phyloP scores from a whole-genome alignment of 225 moss, liverwort and hornwort species.

The Pseudoscleropodium purum region DNA sequence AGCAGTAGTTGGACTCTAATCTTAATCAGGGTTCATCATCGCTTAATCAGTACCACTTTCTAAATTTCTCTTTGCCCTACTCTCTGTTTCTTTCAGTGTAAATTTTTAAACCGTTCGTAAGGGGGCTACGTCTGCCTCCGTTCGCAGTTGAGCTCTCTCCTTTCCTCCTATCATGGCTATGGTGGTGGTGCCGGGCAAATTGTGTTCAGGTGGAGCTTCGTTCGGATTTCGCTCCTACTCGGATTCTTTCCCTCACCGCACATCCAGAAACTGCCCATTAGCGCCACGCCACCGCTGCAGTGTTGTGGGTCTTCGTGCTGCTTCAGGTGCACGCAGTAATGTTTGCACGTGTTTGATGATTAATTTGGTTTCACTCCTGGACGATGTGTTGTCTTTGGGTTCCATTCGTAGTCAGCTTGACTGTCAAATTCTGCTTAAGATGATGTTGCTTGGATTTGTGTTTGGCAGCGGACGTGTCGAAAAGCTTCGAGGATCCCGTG shows the following conservation, averaged over 20 bases:
- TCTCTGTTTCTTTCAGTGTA: background rate
- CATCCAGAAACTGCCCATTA: background rate
- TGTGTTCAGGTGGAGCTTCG: background rate
- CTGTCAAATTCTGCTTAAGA: background rate
- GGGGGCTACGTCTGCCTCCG: too few species aligned
- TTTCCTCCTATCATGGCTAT: background rate
- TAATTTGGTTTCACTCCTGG: background rate
- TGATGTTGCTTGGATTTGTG: background rate
- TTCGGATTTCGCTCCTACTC: background rate
- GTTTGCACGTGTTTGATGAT: background rate
- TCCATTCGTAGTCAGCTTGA: background rate
- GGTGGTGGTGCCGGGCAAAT: background rate
- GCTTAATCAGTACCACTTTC: too few species aligned
- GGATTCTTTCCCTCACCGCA: background rate
- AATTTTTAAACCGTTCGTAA: too few species aligned
- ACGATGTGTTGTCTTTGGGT: background rate
- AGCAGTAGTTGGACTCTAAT: background rate
- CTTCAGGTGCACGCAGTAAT: slow-evolving; percentile 1
- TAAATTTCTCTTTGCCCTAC: too few species aligned
- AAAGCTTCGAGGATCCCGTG: slow-evolving; percentile 14
- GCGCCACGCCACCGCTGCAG: background rate
- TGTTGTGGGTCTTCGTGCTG: background rate
- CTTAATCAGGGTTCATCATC: background rate
- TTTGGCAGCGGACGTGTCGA: background rate
- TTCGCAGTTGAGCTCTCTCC: background rate